phyloP scores from a whole-genome alignment of 1,284 basidiomycete genomes.

The Fomitiporia mediterranea region DNA sequence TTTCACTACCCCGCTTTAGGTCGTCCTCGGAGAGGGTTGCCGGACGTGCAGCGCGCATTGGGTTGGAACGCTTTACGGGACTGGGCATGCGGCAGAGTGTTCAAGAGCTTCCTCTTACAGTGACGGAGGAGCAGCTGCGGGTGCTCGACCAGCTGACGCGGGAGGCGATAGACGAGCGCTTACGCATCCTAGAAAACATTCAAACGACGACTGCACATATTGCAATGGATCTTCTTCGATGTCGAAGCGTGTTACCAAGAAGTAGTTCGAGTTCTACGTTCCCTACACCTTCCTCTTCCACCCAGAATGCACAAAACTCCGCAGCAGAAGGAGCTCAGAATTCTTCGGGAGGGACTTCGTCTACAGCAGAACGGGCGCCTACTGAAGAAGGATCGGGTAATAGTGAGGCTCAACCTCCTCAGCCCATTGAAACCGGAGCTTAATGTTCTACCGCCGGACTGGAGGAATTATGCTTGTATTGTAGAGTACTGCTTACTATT shows the following conservation, averaged over 20 bases:
- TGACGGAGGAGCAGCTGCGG: conserved; percentile 57
- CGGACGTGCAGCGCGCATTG: background rate
- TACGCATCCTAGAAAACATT: conserved; percentile 71
- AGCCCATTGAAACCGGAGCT: background rate
- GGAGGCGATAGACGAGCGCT: conserved; percentile 78
- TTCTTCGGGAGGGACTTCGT: conserved; percentile 6
- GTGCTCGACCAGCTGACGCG: conserved; percentile 61
- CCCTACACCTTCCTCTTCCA: background rate
- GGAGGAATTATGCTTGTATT: conserved; percentile 8
- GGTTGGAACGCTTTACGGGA: background rate
- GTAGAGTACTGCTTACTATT: conserved; percentile 3
- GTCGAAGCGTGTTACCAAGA: conserved; percentile 64
- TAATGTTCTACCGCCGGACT: background rate
- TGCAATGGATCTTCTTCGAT: conserved; percentile 70
- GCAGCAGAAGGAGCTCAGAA: background rate
- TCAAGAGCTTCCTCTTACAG: conserved; percentile 39
- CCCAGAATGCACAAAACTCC: background rate
- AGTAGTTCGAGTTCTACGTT: conserved; percentile 12
- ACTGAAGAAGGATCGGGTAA: conserved; percentile 1
- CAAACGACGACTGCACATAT: conserved; percentile 64
- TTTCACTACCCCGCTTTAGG: conserved; percentile 1
- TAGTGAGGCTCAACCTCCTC: background rate
- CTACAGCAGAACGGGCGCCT: background rate
- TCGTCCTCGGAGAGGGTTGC: conserved; percentile 1
- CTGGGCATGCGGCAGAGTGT: conserved; percentile 8